A percentile compares a stretch with the other conserved stretches of the same genome.
Evolutionary conservation across 148 eudicot genomes (phyloP).

Genomic region (Silene conica): DNA sequence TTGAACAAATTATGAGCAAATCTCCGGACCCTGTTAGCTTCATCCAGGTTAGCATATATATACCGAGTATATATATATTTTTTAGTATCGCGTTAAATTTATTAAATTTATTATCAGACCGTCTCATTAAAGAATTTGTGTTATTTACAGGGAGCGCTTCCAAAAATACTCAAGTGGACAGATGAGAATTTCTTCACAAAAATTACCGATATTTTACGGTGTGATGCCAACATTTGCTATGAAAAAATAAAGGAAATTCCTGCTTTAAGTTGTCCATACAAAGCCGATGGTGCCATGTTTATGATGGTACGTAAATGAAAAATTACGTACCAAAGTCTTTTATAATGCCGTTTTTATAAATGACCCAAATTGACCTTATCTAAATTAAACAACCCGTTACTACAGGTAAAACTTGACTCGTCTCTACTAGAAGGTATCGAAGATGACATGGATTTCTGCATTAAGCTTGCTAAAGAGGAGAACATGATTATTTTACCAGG

Average conservation of each 20-base stretch:
- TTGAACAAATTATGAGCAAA: constrained; percentile 34
- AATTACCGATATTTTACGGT: constrained; percentile 20
- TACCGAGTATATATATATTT: too few species aligned
- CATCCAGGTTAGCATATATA: constrained; percentile 44
- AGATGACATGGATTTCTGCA: constrained; percentile 38
- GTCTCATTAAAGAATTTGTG: too few species aligned
- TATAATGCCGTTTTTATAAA: neutral
- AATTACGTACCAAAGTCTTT: neutral
- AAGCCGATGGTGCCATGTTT: constrained; percentile 60
- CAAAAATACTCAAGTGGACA: constrained; percentile 41
- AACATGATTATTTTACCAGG: constrained; percentile 33
- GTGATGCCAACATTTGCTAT: constrained; percentile 37
- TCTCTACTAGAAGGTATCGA: constrained; percentile 24
- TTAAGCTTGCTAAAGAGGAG: constrained; percentile 41
- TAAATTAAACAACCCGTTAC: too few species aligned
- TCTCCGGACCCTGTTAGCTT: constrained; percentile 57
- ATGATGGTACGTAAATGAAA: constrained; percentile 36
- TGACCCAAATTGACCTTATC: neutral
- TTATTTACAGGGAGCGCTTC: constrained; percentile 43
- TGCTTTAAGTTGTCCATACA: constrained; percentile 45
- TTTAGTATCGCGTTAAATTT: too few species aligned
- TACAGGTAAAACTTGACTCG: constrained; percentile 27
- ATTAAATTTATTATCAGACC: too few species aligned
- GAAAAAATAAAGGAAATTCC: constrained; percentile 43
- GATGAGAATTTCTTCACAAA: constrained; percentile 37